Percentiles rank a stretch among this genome's conserved stretches.
Evolutionary conservation across 1,284 basidiomycete genomes (phyloP).

Genomic region (Ustilago xerochloae): DNA sequence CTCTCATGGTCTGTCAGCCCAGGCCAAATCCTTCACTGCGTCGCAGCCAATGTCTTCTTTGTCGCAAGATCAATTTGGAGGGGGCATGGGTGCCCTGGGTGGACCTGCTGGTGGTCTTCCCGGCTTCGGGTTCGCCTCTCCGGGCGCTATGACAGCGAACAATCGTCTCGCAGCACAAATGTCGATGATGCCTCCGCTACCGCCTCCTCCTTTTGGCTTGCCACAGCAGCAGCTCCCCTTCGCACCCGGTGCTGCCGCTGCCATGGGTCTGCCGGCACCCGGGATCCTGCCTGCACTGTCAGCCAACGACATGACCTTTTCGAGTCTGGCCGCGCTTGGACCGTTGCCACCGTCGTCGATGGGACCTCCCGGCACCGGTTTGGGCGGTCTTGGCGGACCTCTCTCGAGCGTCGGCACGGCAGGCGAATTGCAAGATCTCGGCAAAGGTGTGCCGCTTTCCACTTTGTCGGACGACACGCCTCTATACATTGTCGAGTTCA

Average conservation of each 20-base stretch:
- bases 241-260: neutral
- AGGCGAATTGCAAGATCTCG: slow-evolving; percentile 74
- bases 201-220: slow-evolving; percentile 9
- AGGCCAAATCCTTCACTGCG: too few species aligned
- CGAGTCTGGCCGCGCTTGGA: slow-evolving; percentile 51
- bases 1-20: slow-evolving; percentile 29
- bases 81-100: neutral
- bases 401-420: slow-evolving; percentile 15
- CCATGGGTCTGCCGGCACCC: slow-evolving; percentile 1
- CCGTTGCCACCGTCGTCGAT: slow-evolving; percentile 47
- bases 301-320: slow-evolving; percentile 38
- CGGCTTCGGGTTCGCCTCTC: slow-evolving; percentile 4
- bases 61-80: slow-evolving; percentile 9
- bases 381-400: slow-evolving; percentile 11
- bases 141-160: slow-evolving; percentile 1
- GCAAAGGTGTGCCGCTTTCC: slow-evolving; percentile 87
- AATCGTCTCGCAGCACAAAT: slow-evolving; percentile 15
- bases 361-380: slow-evolving; percentile 18
- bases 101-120: slow-evolving; percentile 1
- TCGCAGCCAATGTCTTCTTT: slow-evolving; percentile 1
- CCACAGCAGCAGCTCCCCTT: slow-evolving; percentile 19
- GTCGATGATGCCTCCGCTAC: neutral
- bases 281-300: slow-evolving; percentile 1
- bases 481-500: slow-evolving; percentile 97
- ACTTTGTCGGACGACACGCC: slow-evolving; percentile 83